phyloP scores from a whole-genome alignment of 1,284 basidiomycete genomes.

The Rhodofomes roseus region DNA sequence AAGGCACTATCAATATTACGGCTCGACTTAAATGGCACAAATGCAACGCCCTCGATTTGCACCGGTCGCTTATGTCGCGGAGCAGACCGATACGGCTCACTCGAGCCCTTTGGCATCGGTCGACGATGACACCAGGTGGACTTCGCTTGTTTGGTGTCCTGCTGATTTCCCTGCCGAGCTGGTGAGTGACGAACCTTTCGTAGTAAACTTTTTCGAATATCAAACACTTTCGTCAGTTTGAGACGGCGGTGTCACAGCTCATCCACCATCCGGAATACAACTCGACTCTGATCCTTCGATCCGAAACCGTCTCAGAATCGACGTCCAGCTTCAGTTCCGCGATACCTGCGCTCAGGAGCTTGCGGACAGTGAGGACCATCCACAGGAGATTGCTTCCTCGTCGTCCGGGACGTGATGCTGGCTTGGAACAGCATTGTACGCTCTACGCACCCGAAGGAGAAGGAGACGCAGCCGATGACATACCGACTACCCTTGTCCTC shows the following conservation, averaged over 20 bases:
- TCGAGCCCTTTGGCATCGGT: background rate
- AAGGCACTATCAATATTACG: background rate
- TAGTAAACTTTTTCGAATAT: background rate
- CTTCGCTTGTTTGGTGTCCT: slow-evolving; percentile 37
- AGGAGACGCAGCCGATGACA: slow-evolving; percentile 9
- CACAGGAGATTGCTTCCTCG: slow-evolving; percentile 66
- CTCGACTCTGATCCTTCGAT: slow-evolving; percentile 76
- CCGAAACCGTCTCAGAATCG: slow-evolving; percentile 56
- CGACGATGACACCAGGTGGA: slow-evolving; percentile 20
- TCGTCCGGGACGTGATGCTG: slow-evolving; percentile 63
- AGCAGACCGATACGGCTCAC: background rate
- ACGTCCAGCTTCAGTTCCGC: slow-evolving; percentile 30
- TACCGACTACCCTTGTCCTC: slow-evolving; percentile 51
- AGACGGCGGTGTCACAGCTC: slow-evolving; percentile 57
- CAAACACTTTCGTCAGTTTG: slow-evolving; percentile 48
- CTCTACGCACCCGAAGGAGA: slow-evolving; percentile 40
- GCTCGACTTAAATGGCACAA: background rate
- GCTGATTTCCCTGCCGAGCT: slow-evolving; percentile 41
- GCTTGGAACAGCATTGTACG: slow-evolving; percentile 74
- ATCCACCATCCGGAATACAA: slow-evolving; percentile 82
- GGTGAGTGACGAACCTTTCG: slow-evolving; percentile 23
- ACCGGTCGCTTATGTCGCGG: slow-evolving; percentile 8
- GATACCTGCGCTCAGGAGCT: slow-evolving; percentile 39
- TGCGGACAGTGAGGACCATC: slow-evolving; percentile 42
- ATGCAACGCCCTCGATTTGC: slow-evolving; percentile 5